Conservation (phyloP, 179 eudicot genomes). For the Actinidia polygama region DNA sequence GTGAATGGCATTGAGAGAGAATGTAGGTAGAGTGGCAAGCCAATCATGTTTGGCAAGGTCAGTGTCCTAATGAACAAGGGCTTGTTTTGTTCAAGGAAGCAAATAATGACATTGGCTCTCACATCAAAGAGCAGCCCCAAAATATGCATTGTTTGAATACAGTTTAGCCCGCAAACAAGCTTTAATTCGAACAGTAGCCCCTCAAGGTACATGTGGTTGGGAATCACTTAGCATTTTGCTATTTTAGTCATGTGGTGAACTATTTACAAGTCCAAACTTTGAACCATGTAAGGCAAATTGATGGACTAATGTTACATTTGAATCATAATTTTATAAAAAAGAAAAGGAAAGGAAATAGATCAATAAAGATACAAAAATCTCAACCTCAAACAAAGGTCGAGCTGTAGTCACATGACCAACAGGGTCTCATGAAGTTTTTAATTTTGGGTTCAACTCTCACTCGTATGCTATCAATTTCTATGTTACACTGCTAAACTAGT, state of each 20-base stretch:
- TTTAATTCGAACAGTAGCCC: not conserved
- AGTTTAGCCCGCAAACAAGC: conserved; percentile 1
- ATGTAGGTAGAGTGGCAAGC: not conserved
- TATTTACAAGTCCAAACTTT: not conserved
- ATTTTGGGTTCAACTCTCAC: too few species aligned
- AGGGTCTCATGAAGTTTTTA: too few species aligned
- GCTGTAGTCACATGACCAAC: too few species aligned
- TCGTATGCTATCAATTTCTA: too few species aligned
- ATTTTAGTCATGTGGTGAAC: not conserved
- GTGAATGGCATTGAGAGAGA: not conserved
- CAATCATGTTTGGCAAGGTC: not conserved
- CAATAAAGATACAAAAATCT: too few species aligned
- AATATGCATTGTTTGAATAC: not conserved
- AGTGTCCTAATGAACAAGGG: not conserved
- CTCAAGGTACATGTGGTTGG: not conserved
- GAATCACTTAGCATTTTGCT: not conserved
- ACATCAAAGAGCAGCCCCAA: not conserved
- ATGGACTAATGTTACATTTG: too few species aligned
- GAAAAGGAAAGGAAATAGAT: too few species aligned
- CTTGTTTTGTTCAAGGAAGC: conserved; percentile 9
- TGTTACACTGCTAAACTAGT: too few species aligned
- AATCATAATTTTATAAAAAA: too few species aligned
- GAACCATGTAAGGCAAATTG: not conserved
- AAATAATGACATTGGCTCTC: not conserved
- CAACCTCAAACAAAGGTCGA: too few species aligned